Base-by-base conservation (phyloP, 768 basidiomycete species). In the Xerocomellus chrysenteron region DNA sequence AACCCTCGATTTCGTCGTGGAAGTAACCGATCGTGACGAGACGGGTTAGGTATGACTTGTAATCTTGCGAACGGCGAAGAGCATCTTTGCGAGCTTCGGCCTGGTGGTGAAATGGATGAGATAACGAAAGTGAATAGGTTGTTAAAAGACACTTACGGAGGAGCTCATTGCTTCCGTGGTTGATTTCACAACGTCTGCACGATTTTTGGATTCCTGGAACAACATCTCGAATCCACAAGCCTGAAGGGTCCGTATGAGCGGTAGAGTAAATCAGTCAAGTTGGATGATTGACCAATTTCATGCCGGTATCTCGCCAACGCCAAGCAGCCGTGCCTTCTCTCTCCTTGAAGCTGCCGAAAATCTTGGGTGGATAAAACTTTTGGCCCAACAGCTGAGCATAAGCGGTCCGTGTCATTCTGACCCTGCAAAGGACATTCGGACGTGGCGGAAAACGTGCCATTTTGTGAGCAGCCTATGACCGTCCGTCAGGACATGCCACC, bases 191-290 rank as follows among this genome's bases (percentile, higher is more conserved):
- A 60, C 67, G 40, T 78, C 77, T 54, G 74, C 73, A 41, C 83
- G 82, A 46, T 80, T 76, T 71, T 89, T 87, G 56, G 83, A 88
- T 68, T 94, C 94, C 68, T 90, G 87, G 68, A 90, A 98, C 40
- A 97, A 80, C 81, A 98, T 99, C 75, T 99, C 97, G 59, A 98
- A 98, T 2, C 97, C 97, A 59, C 92, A 92, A 2, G 94, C 87
- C 88, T 95, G 65, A 9, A 44, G 48, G 24, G 11, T 41, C 9
- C n/a, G 39, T 14, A 48, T 63, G 46, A 50, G 42, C 7, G 8
- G 19, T 11, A 19, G 17, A 43, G 21, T 8, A 21, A 26, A 51
- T 33, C 41, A 5, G 14, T 4, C 46, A 36, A 46, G 17, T 41
- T 2, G 26, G 47, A 14, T 24, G 39, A 72, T 82, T 47, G 57